Base-by-base conservation (phyloP, 768 basidiomycete species). In the Termitomyces sp. region DNA sequence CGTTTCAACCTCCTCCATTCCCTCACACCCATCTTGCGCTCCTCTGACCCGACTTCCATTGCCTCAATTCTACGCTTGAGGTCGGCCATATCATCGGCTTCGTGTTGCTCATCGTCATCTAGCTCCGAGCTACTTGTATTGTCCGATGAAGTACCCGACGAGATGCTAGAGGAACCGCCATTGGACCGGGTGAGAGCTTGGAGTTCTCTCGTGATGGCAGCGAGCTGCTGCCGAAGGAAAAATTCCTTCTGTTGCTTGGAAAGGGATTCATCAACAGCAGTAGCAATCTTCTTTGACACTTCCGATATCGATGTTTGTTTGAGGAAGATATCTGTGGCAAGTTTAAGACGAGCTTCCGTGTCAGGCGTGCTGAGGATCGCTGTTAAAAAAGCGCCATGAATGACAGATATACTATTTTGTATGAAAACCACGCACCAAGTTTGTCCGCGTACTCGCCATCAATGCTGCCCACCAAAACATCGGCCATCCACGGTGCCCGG, bases 211-310 rank as follows among this genome's bases (percentile, higher is more conserved):
- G 90, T 85, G 49, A 91, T 92, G 20, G 88, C 89, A 2, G 87
- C 82, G 14, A 90, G 82, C 63, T 92, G 91, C 62, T 92, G 91
- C 24, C 89, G 84, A 3, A 93, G 78, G 74, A 91, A 92, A 65
- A 87, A 88, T 59, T 92, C 91, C 65, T 92, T 92, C 71, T 93
- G 91, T 64, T 92, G 91, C 56, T 89, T 91, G 26, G 88, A 89
- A n/a, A 92, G 79, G 4, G 85, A 85, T 67, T 93, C 90, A 61
- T 90, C 89, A 12, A 93, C 87, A 22, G 88, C 85, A 31, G 82
- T 80, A 4, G 88, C 85, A 52, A 93, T 90, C 75, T 89, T 92
- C 67, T 85, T 84, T 16, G 87, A 83, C 0, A 93, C 88, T 68
- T 93, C 91, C 22, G 84, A 83, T 34, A 92, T 91, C 42, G 88